These are phyloP conservation scores for Plasmodium gallinaceum DNA, from an alignment of 169 alveolate species.

Conservation along the genomic window DNA sequence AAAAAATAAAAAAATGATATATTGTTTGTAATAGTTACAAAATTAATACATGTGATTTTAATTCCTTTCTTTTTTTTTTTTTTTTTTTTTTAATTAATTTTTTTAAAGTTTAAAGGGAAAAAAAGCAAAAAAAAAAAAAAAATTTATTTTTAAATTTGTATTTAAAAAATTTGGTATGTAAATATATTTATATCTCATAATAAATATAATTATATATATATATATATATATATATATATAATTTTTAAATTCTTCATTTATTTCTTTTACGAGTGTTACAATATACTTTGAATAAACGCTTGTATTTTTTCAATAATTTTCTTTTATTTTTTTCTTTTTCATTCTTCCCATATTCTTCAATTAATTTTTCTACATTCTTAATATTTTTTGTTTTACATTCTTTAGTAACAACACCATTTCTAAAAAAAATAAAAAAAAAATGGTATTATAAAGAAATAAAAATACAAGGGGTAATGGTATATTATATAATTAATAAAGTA, in stretches of 20 bases:
- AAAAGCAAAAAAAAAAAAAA: background rate
- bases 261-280: constrained; percentile 5
- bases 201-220: constrained; percentile 1
- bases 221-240: background rate
- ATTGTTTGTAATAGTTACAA: too few relatives aligned
- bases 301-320: constrained; percentile 30
- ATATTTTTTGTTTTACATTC: constrained; percentile 21
- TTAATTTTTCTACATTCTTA: constrained; percentile 17
- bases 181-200: background rate
- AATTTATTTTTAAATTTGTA: background rate
- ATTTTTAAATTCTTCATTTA: constrained; percentile 15
- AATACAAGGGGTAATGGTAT: background rate
- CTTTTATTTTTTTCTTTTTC: constrained; percentile 5
- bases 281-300: constrained; percentile 57
- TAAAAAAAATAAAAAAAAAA: background rate
- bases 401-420: constrained; percentile 19
- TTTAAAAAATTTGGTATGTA: background rate
- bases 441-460: background rate
- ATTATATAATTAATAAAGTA: background rate
- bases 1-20: too few relatives aligned
- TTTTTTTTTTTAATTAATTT: background rate
- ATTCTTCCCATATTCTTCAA: constrained; percentile 13
- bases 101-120: background rate
- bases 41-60: too few relatives aligned
- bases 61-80: background rate